Evolutionary conservation across 139 green algal species (phyloP).

Genomic region (Tetraselmis chui): DNA sequence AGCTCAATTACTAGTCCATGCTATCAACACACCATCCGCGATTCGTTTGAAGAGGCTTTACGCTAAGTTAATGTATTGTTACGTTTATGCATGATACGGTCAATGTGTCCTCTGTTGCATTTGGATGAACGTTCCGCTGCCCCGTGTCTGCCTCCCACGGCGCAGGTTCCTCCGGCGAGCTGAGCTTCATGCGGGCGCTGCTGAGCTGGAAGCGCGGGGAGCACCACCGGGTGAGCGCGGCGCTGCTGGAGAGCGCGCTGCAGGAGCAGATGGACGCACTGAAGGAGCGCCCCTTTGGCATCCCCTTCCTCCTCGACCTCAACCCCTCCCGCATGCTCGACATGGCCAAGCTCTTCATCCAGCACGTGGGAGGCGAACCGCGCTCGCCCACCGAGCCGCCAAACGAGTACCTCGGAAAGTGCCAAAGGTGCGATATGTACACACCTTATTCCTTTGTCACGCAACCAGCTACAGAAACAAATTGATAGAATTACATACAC

Average conservation of each 20-base stretch:
- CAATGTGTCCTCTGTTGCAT: neutral
- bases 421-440: slow-evolving; percentile 23
- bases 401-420: slow-evolving; percentile 41
- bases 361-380: slow-evolving; percentile 32
- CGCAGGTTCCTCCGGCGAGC: neutral
- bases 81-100: neutral
- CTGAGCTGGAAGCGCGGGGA: slow-evolving; percentile 1
- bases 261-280: slow-evolving; percentile 26
- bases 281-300: slow-evolving; percentile 10
- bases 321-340: slow-evolving; percentile 41
- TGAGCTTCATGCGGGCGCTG: slow-evolving; percentile 10
- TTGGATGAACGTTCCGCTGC: neutral
- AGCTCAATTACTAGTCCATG: no score
- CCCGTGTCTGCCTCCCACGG: neutral
- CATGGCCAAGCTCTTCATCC: slow-evolving; percentile 45
- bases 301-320: slow-evolving; percentile 35
- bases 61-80: no score
- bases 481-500: no score
- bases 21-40: no score
- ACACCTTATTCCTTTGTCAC: no score
- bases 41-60: no score
- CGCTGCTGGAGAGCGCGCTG: slow-evolving; percentile 42
- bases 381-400: slow-evolving; percentile 36
- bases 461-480: no score
- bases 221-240: neutral